Base-by-base conservation (phyloP, 805 yeast genomes). In the Metschnikowia borealis region DNA sequence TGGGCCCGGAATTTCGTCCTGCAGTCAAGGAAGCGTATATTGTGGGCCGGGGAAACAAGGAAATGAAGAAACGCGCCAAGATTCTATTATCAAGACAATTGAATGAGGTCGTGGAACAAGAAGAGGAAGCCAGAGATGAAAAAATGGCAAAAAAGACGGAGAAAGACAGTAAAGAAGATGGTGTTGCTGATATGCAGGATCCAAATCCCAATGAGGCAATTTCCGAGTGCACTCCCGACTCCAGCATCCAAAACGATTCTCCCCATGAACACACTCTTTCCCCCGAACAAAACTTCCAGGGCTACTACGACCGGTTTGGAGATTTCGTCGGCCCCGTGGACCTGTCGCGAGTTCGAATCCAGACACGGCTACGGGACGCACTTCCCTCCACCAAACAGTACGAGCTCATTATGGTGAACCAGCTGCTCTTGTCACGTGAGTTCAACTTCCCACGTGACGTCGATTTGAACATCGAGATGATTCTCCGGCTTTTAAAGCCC, bases 11-110 rank as follows among this genome's bases (percentile, higher is more conserved):
- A 0, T 86, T 79, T 69, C 64, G 68, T 17, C 89, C 96, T 0
- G 69, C 69, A 17, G 70, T 71, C 13, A 88, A 88, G 59, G 89
- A 88, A 37, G 83, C 87, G 0, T 87, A 85, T 21, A 77, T 91
- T 15, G 72, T 84, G 17, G 94, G 96, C 1, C 67, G 80, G 38
- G 70, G 57, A 36, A 72, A 67, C 47, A 56, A 55, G 38, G 84
- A 82, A 38, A 90, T 94, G 97, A 80, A 80, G 57, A 79, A 83
- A 46, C 74, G 95, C 46, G 96, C 97, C 0, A 87, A 84, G 65
- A 72, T 87, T 21, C 67, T 92, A 15, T 68, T 92, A 43, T 82
- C 89, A 39, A 73, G 94, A 57, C 96, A 89, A 62, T 41, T 71
- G 5, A 75, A 73, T 59, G 95, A 66, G 55, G 45, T 15, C n/a